Evolutionary conservation across 495 filamentous ascomycete species (phyloP).

Genomic region (Talaromyces liani): DNA sequence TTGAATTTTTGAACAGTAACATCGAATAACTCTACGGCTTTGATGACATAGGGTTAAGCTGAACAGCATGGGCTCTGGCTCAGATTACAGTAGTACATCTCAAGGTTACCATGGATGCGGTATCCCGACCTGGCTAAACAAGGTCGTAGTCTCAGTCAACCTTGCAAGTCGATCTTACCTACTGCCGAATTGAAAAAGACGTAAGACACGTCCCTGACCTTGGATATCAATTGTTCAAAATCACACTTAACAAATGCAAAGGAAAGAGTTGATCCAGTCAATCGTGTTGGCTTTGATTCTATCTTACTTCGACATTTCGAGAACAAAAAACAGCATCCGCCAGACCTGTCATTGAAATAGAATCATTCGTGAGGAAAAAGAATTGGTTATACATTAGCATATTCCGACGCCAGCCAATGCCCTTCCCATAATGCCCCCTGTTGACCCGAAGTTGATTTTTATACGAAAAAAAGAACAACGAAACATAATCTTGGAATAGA

Average conservation of each 20-base stretch:
- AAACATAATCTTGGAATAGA: not conserved
- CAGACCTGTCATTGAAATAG: not conserved
- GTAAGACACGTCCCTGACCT: too few species aligned
- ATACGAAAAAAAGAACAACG: not conserved
- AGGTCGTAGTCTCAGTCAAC: too few species aligned
- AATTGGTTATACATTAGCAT: not conserved
- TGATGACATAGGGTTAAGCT: too few species aligned
- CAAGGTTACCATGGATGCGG: too few species aligned
- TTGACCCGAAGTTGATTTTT: not conserved
- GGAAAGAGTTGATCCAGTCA: not conserved
- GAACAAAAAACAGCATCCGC: not conserved
- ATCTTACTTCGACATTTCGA: not conserved
- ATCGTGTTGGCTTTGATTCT: not conserved
- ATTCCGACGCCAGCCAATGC: constrained; percentile 5
- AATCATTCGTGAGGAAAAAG: not conserved
- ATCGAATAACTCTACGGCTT: too few species aligned
- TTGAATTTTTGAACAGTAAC: too few species aligned
- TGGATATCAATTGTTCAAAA: too few species aligned
- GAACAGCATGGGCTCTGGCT: too few species aligned
- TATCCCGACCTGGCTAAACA: too few species aligned
- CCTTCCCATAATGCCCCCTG: not conserved
- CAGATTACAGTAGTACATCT: too few species aligned
- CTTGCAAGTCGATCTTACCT: too few species aligned
- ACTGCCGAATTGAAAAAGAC: too few species aligned
- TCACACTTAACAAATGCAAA: not conserved